Base-by-base conservation (phyloP, 306 rosid genomes). In the Corylus heterophylla region DNA sequence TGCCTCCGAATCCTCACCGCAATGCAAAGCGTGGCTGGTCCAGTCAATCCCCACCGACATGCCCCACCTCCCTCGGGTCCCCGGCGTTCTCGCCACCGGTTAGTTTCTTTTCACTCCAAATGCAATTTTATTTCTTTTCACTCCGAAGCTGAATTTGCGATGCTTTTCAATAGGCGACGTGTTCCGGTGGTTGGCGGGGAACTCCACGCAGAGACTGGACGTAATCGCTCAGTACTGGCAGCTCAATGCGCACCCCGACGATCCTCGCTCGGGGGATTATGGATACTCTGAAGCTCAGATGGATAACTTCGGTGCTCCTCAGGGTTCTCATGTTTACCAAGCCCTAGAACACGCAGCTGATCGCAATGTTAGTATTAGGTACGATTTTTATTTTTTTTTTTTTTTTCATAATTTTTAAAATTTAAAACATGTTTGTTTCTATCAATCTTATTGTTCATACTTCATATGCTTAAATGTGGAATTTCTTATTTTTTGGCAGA, bases 191-290 rank as follows among this genome's bases (percentile, higher is more conserved):
- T 59, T 95, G 68, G 98, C 96, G 14, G 85, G 74, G 56, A 95
- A 95, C 84, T 89, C 98, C 14, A 81, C 97, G 22, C 35, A 51
- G 73, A 88, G 79, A 25, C 90, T 95, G 25, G 97, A 92, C 81
- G 82, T 95, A 64, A 92, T 85, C 67, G 96, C 98, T 48, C 96
- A 90, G 79, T 95, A 95, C 66, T 95, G 98, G 98, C 88, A 92
- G 59, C 82, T 95, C 3, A 48, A 76, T 17, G 91, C 97, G 64
- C 76, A 76, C 8, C 92, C 97, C 0, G 2, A 86, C 2, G 90
- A 92, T 79, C 78, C 91, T 83, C 90, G 89, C 14, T 92, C 98
- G 0, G 97, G 98, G 11, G 98, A 95, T 74, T 90, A 89, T 49
- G 98, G 98, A 69, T 95, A 90, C 81, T 83, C 97, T 25, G 31